Evolutionary conservation across 2,329 filamentous ascomycete species (phyloP).

Genomic region (Hypoxylon sp.): DNA sequence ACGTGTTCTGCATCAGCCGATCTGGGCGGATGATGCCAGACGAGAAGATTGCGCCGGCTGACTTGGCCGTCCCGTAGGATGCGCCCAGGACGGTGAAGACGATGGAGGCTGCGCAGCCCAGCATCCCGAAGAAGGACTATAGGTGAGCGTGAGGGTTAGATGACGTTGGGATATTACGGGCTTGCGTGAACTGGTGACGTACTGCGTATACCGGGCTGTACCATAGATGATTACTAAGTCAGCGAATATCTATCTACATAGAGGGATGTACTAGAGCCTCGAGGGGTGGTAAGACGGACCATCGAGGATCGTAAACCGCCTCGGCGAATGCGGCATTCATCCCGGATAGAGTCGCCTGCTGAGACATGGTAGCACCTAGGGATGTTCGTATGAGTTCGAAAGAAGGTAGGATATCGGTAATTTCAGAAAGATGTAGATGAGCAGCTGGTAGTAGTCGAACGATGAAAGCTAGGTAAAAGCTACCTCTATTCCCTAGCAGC

Average conservation of each 20-base stretch:
- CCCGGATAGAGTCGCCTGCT: conserved; percentile 28
- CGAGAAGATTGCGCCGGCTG: conserved; percentile 66
- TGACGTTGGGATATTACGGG: not conserved
- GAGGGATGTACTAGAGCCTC: not conserved
- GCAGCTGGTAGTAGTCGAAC: not conserved
- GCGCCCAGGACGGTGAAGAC: conserved; percentile 96
- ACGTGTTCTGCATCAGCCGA: conserved; percentile 59
- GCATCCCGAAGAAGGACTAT: conserved; percentile 81
- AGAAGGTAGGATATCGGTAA: not conserved
- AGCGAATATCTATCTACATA: conserved; percentile 17
- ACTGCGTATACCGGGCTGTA: conserved; percentile 61
- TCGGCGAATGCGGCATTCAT: conserved; percentile 28
- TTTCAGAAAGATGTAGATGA: conserved; percentile 7
- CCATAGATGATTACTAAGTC: conserved; percentile 10
- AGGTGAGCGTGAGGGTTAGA: conserved; percentile 13
- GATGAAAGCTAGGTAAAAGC: not conserved
- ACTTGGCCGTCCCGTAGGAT: conserved; percentile 98
- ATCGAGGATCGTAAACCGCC: conserved; percentile 29
- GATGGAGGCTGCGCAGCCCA: conserved; percentile 88
- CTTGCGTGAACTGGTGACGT: conserved; percentile 40
- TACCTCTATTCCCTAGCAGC: conserved; percentile 6
- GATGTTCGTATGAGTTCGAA: not conserved
- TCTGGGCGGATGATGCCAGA: conserved; percentile 60
- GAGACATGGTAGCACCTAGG: conserved; percentile 17
- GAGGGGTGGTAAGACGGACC: conserved; percentile 23